Evolutionary conservation across 345 rosid genomes (phyloP).

Genomic region (Ricinus communis): DNA sequence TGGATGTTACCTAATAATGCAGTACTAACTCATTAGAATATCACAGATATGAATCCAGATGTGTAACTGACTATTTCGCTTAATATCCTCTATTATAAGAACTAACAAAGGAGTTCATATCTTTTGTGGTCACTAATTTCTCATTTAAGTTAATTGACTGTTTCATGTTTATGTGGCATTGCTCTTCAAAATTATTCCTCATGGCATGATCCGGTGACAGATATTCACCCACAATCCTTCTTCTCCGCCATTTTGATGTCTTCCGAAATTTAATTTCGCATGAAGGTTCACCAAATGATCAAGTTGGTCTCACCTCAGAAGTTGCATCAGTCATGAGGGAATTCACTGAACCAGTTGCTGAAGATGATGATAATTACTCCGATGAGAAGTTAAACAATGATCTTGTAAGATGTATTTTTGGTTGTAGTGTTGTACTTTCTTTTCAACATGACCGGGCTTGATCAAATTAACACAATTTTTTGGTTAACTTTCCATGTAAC

Average conservation of each 20-base stretch:
- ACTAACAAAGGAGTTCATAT: too few relatives aligned
- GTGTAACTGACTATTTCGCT: constrained; percentile 7
- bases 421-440: not conserved
- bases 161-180: constrained; percentile 5
- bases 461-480: not conserved
- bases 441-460: not conserved
- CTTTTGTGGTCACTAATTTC: not conserved
- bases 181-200: constrained; percentile 8
- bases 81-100: not conserved
- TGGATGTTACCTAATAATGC: not conserved
- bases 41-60: not conserved
- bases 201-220: constrained; percentile 43
- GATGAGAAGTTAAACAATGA: constrained; percentile 46
- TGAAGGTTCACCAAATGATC: constrained; percentile 73
- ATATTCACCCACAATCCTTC: constrained; percentile 77
- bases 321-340: constrained; percentile 84
- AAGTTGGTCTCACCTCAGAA: constrained; percentile 72
- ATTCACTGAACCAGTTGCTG: constrained; percentile 63
- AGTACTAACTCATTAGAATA: not conserved
- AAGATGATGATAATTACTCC: constrained; percentile 43
- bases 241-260: constrained; percentile 89
- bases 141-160: not conserved
- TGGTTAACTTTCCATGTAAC: too few relatives aligned
- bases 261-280: constrained; percentile 65
- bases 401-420: constrained; percentile 48